Evolutionary conservation across 345 rosid genomes (phyloP).

Genomic region (Populus simonii): DNA sequence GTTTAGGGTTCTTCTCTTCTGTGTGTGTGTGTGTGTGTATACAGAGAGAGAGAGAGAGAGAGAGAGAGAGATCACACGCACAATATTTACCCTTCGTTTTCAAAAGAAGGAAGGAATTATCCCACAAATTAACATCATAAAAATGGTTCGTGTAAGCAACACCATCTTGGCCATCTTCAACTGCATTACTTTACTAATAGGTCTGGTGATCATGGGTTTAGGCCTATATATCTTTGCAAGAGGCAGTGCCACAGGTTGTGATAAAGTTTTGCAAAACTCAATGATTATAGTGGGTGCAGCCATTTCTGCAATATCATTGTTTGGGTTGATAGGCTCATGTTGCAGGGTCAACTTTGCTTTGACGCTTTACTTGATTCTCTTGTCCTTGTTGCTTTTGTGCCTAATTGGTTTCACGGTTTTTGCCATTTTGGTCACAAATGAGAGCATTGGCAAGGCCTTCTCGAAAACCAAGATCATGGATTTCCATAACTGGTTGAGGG

Average conservation of each 20-base stretch:
- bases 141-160: background rate
- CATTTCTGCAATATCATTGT: constrained; percentile 24
- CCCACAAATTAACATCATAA: background rate
- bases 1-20: too few relatives aligned
- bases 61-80: background rate
- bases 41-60: too few relatives aligned
- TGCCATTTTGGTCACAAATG: constrained; percentile 29
- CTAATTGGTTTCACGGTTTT: constrained; percentile 29
- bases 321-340: constrained; percentile 32
- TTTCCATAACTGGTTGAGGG: constrained; percentile 37
- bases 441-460: constrained; percentile 10
- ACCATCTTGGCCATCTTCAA: background rate
- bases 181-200: background rate
- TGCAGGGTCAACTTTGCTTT: constrained; percentile 26
- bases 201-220: background rate
- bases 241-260: constrained; percentile 14
- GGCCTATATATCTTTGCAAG: background rate
- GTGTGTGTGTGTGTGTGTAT: background rate
- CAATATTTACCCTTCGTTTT: background rate
- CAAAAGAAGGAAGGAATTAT: background rate
- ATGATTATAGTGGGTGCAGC: constrained; percentile 24
- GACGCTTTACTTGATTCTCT: constrained; percentile 25
- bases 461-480: constrained; percentile 26
- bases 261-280: constrained; percentile 24
- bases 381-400: constrained; percentile 29